phyloP scores from a whole-genome alignment of 2,329 filamentous ascomycete genomes.

The Blastomyces gilchristii region DNA sequence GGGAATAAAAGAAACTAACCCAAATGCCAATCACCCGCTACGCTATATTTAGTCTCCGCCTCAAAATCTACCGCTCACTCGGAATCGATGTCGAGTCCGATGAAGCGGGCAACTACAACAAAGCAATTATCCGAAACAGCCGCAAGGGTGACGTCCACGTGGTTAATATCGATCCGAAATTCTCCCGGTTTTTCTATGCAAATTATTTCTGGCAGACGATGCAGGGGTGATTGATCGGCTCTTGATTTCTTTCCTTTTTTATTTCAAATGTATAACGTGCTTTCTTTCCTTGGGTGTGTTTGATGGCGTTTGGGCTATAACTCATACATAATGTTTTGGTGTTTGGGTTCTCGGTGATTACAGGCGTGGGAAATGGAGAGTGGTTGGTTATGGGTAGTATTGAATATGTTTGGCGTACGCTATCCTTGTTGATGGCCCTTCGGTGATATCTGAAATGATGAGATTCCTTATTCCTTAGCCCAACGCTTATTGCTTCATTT shows the following conservation, averaged over 20 bases:
- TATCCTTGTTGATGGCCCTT: neutral
- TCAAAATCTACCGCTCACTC: constrained; percentile 83
- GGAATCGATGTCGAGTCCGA: constrained; percentile 85
- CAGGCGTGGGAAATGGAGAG: neutral
- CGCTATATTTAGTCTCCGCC: constrained; percentile 48
- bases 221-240: constrained; percentile 37
- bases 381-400: neutral
- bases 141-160: constrained; percentile 87
- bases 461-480: too few species aligned
- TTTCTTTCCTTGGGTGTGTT: neutral
- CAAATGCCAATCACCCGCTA: too few species aligned
- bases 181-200: constrained; percentile 82
- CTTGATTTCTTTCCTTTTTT: neutral
- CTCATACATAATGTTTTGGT: neutral
- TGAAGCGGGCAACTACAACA: constrained; percentile 67
- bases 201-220: constrained; percentile 94
- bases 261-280: neutral
- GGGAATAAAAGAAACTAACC: neutral
- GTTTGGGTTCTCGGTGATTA: neutral
- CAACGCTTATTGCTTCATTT: too few species aligned
- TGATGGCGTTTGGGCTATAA: neutral
- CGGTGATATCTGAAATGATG: neutral
- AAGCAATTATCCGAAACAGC: constrained; percentile 75
- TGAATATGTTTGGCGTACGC: neutral
- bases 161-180: constrained; percentile 86